Evolutionary conservation across 352 stramenopile genomes (phyloP), one percentile per base, ranked within the genome.

Genomic region (Pythium guiyangense): DNA sequence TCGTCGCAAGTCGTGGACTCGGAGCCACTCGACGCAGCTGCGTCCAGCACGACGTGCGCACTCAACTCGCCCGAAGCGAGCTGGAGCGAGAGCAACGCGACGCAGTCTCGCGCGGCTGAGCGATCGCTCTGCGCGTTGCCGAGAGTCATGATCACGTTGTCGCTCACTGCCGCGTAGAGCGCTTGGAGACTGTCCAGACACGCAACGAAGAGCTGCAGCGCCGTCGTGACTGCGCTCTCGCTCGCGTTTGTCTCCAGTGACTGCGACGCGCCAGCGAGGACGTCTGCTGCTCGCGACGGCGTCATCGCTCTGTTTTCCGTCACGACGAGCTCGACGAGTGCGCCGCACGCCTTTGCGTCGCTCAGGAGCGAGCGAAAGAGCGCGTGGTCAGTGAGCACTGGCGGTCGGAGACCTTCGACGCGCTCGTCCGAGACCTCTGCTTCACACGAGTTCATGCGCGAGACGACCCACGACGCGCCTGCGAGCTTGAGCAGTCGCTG

Each of bases 241-340:
- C 6, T 53, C 44, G 54, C 48, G 39, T 60, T 56, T 15, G 5
- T n/a, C 25, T 64, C 45, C 54, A n/a, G 40, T 14, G 12, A 35
- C 14, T 34, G 34, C 31, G 34, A 55, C 39, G 37, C 35, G 11
- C 31, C 25, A 17, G 45, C 31, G 20, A 63, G 74, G 22, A 62
- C 66, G 43, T 52, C 73, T 25, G 44, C 55, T 0, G 53, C 54
- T 50, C 74, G 64, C 35, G 69, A 59, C 31, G 73, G 74, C 44
- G 77, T 86, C 64, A 84, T 77, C 15, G 73, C 73, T 35, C 70
- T 76, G 45, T 86, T 86, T 4, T 76, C 56, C 9, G 68, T 77
- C 22, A 64, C 70, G 22, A 79, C 74, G 29, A 88, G 49, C 3
- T 84, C 59, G 1, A 84, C 47, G 17, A 90, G 54, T 14, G 58